Evolutionary conservation across 2,329 filamentous ascomycete species (phyloP).

Genomic region (Phaeosphaeria sp.): DNA sequence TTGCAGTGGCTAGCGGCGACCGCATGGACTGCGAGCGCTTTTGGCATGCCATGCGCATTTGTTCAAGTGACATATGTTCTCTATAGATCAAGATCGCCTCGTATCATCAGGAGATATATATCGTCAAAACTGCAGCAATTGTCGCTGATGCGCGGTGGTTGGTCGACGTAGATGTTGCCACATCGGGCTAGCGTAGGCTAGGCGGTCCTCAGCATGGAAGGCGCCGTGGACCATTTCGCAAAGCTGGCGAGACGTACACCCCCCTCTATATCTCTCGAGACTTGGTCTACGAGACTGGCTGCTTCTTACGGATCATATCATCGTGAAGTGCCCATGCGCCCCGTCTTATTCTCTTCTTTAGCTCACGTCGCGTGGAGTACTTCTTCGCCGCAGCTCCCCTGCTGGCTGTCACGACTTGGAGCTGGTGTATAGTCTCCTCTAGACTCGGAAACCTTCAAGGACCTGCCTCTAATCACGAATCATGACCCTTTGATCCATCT

Average conservation of each 20-base stretch:
- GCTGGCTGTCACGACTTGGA: constrained; percentile 17
- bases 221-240: constrained; percentile 23
- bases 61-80: neutral
- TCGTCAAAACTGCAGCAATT: neutral
- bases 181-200: neutral
- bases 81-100: neutral
- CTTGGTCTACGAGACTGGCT: constrained; percentile 10
- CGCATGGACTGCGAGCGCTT: neutral
- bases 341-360: constrained; percentile 7
- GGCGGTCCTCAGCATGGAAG: constrained; percentile 18
- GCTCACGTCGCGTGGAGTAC: constrained; percentile 36
- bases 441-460: neutral
- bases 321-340: constrained; percentile 5
- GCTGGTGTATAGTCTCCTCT: constrained; percentile 8
- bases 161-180: neutral
- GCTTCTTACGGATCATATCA: constrained; percentile 3
- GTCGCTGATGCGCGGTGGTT: neutral
- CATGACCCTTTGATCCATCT: neutral
- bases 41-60: neutral
- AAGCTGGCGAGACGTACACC: constrained; percentile 27
- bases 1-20: neutral
- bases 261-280: constrained; percentile 19
- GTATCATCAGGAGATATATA: neutral
- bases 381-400: constrained; percentile 30
- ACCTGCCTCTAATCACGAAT: neutral